Evolutionary conservation across 1,284 basidiomycete species (phyloP), one percentile per base, ranked within the genome.

Genomic region (Ustilago nuda): DNA sequence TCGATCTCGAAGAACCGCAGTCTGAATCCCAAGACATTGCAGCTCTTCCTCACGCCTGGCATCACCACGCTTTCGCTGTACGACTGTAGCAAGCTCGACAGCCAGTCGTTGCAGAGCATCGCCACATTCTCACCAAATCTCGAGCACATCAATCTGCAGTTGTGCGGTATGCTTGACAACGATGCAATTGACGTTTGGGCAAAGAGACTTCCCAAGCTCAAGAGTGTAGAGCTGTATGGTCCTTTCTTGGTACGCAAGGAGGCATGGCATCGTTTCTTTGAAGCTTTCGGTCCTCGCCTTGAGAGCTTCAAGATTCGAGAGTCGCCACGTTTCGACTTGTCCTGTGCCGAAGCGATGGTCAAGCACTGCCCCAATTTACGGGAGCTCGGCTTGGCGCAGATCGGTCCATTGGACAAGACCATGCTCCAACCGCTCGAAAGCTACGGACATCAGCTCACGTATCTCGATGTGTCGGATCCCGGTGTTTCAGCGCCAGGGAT

Each of bases 1-100:
- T 92, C 94, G 19, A 89, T 99, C 43, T 92, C 92, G 45, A 93
- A 93, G 86, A 94, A 92, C 81, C 89, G 96, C 39, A 90, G 92
- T 71, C 88, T 99, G 92, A 94, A 68, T 39, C 51, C 74, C 92
- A 92, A 70, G 93, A 92, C 4, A 57, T 91, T 91, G 0, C 89
- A 90, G 37, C 88, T 99, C 17, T 96, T 99, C 87, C 94, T 98
- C 82, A 91, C 91, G 62, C 88, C 90, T 1, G 87, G 89, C 45
- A 92, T 95, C 66, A 89, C 88, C 2, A 89, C 88, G 7, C 87
- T 99, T 41, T 90, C 89, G 0, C 87, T 99, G 55, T 97, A 94
- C 84, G 97, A 99, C 86, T 94, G 92, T 70, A 97, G 95, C 1
- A 68, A 80, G 55, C 77, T 85, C 13, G 64, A 78, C 65, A 69